Evolutionary conservation across 2,329 filamentous ascomycete genomes (phyloP), one percentile per base, ranked within the genome.

Genomic region (Ophiobolus disseminans): DNA sequence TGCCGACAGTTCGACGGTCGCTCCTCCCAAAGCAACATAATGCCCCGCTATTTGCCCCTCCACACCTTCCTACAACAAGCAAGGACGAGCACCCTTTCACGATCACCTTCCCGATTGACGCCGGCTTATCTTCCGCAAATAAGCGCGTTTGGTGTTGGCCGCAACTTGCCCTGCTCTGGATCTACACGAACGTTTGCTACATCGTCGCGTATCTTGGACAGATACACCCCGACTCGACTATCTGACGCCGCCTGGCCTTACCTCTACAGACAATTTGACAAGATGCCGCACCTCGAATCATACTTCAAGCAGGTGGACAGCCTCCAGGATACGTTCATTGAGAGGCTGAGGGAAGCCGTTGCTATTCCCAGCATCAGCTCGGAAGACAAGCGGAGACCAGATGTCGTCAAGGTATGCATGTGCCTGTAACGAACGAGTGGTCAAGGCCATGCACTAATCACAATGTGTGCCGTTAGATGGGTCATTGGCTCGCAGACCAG

Each of bases 291-390:
- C 75, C 86, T 99, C 63, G 90, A 97, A 75, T 82, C 87, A 57
- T 97, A 89, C 81, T 97, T 97, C 82, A 86, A 90, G 77, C 86
- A 96, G 83, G 91, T 96, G 65, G 91, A 97, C 76, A 78, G 78
- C 71, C 81, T 92, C 66, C 83, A 91, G 40, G 84, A 86, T 60
- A 80, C 85, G 70, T 97, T 96, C 78, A 95, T 96, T 75, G 88
- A 95, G 65, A 88, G 93, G 63, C 85, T 99, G 52, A 84, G 90
- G 69, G 86, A 92, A 76, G 94, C 94, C 45, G 94, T 99, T 51
- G 93, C 92, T 42, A 99, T 99, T 66, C 94, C 94, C 16, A 99
- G 94, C 56, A 83, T 99, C 72, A 97, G 93, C 25, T 90, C 93
- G 38, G 92, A 97, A 56, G 91, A 94, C 69, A 87, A 88, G 62